Conservation (phyloP, 305 asterid species). For the Rubia peregrina region DNA sequence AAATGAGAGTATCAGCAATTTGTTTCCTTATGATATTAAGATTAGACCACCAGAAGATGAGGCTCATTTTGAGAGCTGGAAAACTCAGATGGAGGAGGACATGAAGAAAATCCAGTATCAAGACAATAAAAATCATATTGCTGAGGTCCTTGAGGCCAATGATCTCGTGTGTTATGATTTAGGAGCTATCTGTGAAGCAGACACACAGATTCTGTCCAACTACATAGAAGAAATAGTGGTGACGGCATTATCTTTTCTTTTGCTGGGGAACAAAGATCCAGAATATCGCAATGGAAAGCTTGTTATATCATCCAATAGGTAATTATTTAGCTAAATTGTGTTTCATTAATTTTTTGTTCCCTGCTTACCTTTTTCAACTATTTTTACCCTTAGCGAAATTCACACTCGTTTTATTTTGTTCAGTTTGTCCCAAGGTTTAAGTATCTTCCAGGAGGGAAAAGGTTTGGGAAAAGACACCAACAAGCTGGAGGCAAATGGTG, state of each 20-base stretch:
- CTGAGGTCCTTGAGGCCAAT: constrained; percentile 89
- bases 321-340: constrained; percentile 8
- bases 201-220: constrained; percentile 52
- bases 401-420: constrained; percentile 15
- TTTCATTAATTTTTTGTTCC: constrained; percentile 8
- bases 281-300: constrained; percentile 94
- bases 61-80: constrained; percentile 69
- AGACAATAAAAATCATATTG: constrained; percentile 83
- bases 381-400: background rate
- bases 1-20: constrained; percentile 46
- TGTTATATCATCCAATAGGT: constrained; percentile 84
- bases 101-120: constrained; percentile 67
- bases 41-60: constrained; percentile 89
- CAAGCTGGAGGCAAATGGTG: constrained; percentile 71
- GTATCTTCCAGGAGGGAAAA: constrained; percentile 77
- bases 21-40: constrained; percentile 79
- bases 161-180: constrained; percentile 89
- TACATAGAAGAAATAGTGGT: constrained; percentile 84
- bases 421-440: constrained; percentile 88
- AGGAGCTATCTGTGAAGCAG: constrained; percentile 70
- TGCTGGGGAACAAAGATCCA: constrained; percentile 65
- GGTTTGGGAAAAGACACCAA: constrained; percentile 50
- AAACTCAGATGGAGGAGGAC: constrained; percentile 83
- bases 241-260: constrained; percentile 76
- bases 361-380: constrained; percentile 9